phyloP scores from a whole-genome alignment of 2,329 filamentous ascomycete species.

The Penicillium sp. region DNA sequence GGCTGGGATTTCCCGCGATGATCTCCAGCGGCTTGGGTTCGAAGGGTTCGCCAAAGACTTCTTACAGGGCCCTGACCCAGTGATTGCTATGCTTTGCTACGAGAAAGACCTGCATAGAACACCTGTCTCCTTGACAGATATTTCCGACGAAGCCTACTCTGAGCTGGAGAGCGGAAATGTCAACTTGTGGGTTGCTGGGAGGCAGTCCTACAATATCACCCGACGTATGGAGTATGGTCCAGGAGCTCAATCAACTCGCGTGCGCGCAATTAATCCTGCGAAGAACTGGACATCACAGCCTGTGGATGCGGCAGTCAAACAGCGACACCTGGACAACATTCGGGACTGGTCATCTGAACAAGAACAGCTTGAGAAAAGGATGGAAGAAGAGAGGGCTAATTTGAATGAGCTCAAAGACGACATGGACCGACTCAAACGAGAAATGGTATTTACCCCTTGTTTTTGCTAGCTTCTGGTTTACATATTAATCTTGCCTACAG shows the following conservation, averaged over 20 bases:
- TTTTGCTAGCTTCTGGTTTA: neutral
- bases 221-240: constrained; percentile 80
- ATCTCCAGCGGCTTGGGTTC: constrained; percentile 64
- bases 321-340: constrained; percentile 58
- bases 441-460: constrained; percentile 41
- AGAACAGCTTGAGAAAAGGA: constrained; percentile 27
- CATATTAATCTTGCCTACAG: constrained; percentile 24
- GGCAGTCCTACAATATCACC: constrained; percentile 63
- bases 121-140: constrained; percentile 64
- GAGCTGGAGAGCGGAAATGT: constrained; percentile 62
- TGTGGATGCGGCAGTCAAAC: constrained; percentile 62
- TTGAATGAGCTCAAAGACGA: constrained; percentile 24
- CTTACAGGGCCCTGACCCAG: constrained; percentile 75
- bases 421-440: constrained; percentile 28
- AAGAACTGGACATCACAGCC: constrained; percentile 75
- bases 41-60: constrained; percentile 80
- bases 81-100: constrained; percentile 84
- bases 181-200: constrained; percentile 68
- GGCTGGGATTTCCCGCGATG: constrained; percentile 55
- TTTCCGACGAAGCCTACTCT: constrained; percentile 68
- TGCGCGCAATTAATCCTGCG: constrained; percentile 62
- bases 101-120: constrained; percentile 69
- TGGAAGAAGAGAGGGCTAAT: constrained; percentile 31
- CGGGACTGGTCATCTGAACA: constrained; percentile 46
- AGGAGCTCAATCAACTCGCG: constrained; percentile 68